Evolutionary conservation across 371 early-diverging fungal species (phyloP), one percentile per base, ranked within the genome.

Genomic region (Umbelopsis sp.): DNA sequence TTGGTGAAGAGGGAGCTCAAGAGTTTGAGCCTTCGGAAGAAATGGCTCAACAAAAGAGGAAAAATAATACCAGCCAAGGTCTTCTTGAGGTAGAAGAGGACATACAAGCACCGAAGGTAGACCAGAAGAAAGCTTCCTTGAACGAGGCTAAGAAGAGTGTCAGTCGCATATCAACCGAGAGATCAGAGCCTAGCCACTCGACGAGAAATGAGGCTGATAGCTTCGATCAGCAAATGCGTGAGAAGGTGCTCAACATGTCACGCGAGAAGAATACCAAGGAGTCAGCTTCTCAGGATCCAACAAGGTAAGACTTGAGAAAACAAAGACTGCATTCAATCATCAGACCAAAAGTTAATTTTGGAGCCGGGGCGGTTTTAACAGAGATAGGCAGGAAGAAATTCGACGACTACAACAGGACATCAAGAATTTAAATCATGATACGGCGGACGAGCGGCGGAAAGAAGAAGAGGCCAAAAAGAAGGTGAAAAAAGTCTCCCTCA

Each of bases 21-120:
- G 91, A 87, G 50, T 76, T 80, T 11, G 87, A 86, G 29, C 75
- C 75, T 37, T 20, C 67, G 8, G 81, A 62, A 32, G 65, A 63
- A 6, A 37, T 45, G 1, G 0, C 29, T 35, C 38, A 37, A 76
- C 70, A 66, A 74, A 41, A 68, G 77, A 62, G 66, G 67, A 35
- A 63, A 48, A 72, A 53, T 74, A 79, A 90, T 68, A 96, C 96
- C 69, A 90, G 90, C 37, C 93, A 96, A 69, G 97, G 96, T 66
- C 80, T 92, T 18, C 69, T 92, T 25, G 69, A 63, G 1, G 65
- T 46, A 16, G n/a, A 71, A 51, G 37, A 63, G 29, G 53, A 35
- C 11, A 44, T 66, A 8, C 48, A 73, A 50, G 35, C 37, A 11
- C 7, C 29, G 41, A 63, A 66, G 8, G 46, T 63, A 14, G 65